Percentiles rank a stretch among this genome's conserved stretches.
Evolutionary conservation across 352 stramenopile species (phyloP).

Genomic region (Phytophthora pini): DNA sequence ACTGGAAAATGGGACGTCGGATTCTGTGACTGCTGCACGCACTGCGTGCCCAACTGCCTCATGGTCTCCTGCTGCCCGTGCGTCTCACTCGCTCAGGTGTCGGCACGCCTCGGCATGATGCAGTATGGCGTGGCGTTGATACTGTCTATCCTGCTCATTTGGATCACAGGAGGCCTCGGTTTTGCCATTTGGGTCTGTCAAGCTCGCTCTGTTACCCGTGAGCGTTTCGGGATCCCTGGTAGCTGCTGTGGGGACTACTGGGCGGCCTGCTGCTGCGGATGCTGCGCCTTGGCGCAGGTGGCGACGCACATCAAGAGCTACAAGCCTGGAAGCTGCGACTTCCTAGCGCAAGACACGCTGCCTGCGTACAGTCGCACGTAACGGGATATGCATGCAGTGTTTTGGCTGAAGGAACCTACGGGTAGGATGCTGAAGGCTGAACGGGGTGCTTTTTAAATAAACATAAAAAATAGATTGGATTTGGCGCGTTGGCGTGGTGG

Average conservation of each 20-base stretch:
- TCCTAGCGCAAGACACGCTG: conserved; percentile 40
- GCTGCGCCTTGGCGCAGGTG: conserved; percentile 49
- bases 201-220: conserved; percentile 36
- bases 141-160: conserved; percentile 23
- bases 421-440: too few species aligned
- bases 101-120: conserved; percentile 41
- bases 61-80: conserved; percentile 54
- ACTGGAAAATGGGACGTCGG: conserved; percentile 37
- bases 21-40: conserved; percentile 48
- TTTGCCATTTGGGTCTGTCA: conserved; percentile 27
- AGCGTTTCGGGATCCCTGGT: conserved; percentile 44
- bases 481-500: too few species aligned
- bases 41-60: conserved; percentile 50
- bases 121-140: conserved; percentile 31
- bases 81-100: conserved; percentile 48
- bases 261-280: conserved; percentile 38
- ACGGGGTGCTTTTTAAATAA: too few species aligned
- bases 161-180: conserved; percentile 15
- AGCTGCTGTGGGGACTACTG: conserved; percentile 38
- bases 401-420: conserved; percentile 27
- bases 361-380: conserved; percentile 35
- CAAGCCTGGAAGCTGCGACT: conserved; percentile 47
- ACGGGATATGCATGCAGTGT: conserved; percentile 1
- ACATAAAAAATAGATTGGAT: too few species aligned
- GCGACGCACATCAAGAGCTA: conserved; percentile 59